A percentile compares a stretch with the other conserved stretches of the same genome.
Conservation (phyloP, 495 filamentous ascomycete genomes). For the Pyrenula massariospora region DNA sequence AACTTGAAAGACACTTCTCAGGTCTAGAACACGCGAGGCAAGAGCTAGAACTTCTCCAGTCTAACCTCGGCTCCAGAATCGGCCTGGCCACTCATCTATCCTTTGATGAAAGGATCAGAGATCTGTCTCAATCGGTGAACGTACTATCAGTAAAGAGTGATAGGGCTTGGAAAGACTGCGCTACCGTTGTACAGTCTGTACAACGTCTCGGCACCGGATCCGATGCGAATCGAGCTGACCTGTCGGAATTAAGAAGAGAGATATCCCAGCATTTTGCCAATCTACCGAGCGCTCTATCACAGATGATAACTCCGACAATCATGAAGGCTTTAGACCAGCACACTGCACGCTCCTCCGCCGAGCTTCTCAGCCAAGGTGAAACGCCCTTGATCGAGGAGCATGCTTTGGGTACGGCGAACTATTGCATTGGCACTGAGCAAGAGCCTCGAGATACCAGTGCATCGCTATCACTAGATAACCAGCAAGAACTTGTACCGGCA, state of each 20-base stretch:
- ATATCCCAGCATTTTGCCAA: not conserved
- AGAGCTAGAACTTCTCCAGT: not conserved
- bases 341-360: not conserved
- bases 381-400: too few species aligned
- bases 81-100: not conserved
- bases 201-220: too few species aligned
- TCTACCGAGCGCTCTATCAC: not conserved
- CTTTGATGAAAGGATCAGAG: not conserved
- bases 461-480: not conserved
- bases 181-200: not conserved
- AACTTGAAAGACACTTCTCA: not conserved
- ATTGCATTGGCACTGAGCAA: not conserved
- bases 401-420: not conserved
- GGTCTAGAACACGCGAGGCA: not conserved
- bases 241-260: not conserved
- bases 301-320: not conserved
- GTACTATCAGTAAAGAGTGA: not conserved
- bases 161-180: not conserved
- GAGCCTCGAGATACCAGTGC: not conserved
- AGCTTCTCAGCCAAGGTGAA: not conserved
- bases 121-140: not conserved
- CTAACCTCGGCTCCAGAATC: not conserved
- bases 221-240: not conserved
- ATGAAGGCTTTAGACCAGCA: not conserved
- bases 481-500: not conserved